A percentile compares a stretch with the other conserved stretches of the same genome.
Evolutionary conservation across 2,329 filamentous ascomycete genomes (phyloP).

Genomic region (Penicillium sp.): DNA sequence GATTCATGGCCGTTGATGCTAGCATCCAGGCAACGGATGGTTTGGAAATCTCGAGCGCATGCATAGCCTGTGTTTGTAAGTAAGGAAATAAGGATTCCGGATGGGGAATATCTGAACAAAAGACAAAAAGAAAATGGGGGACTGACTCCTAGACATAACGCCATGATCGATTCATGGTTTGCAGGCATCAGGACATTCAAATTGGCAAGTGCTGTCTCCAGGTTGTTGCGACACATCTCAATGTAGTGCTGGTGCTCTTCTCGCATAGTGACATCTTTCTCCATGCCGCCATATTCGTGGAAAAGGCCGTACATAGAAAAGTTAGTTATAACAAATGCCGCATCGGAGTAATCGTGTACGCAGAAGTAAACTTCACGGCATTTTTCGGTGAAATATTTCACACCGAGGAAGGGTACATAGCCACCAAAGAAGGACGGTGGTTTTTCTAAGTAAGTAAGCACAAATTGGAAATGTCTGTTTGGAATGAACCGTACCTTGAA

Average conservation of each 20-base stretch:
- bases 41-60: conserved; percentile 62
- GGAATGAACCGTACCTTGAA: conserved; percentile 32
- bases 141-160: conserved; percentile 59
- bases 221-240: conserved; percentile 43
- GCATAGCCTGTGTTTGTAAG: conserved; percentile 51
- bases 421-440: conserved; percentile 26
- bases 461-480: background rate
- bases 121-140: background rate
- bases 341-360: conserved; percentile 43
- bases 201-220: conserved; percentile 48
- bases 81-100: background rate
- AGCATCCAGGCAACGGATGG: conserved; percentile 66
- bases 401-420: conserved; percentile 36
- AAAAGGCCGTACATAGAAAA: conserved; percentile 43
- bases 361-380: conserved; percentile 48
- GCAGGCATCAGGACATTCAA: conserved; percentile 59
- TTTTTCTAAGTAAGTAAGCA: conserved; percentile 18
- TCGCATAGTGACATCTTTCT: conserved; percentile 20
- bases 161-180: conserved; percentile 57
- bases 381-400: conserved; percentile 37
- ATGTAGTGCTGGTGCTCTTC: conserved; percentile 34
- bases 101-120: background rate
- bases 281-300: conserved; percentile 29
- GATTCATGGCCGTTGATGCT: conserved; percentile 57
- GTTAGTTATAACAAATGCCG: conserved; percentile 43